These are phyloP conservation scores for Populus hybrid DNA, from an alignment of 441 rosid species.

Conservation along the genomic window DNA sequence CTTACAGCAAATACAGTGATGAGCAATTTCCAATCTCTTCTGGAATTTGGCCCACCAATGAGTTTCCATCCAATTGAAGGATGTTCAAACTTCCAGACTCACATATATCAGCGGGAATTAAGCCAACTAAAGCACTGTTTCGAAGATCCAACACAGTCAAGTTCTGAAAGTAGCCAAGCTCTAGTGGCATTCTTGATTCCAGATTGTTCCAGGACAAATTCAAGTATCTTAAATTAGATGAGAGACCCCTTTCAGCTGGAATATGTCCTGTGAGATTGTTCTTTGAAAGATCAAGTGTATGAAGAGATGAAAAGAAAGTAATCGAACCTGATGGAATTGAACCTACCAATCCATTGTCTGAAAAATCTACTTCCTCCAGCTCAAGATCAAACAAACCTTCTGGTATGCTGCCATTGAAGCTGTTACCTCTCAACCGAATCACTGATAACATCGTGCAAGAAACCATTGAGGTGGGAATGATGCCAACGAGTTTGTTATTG, in stretches of 20 bases:
- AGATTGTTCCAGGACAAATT: constrained; percentile 82
- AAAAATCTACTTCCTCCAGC: constrained; percentile 64
- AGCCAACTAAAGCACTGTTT: constrained; percentile 45
- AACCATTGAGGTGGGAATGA: constrained; percentile 48
- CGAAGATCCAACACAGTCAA: constrained; percentile 68
- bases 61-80: constrained; percentile 79
- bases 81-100: constrained; percentile 59
- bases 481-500: constrained; percentile 50
- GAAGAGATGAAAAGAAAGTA: constrained; percentile 47
- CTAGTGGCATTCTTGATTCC: constrained; percentile 57
- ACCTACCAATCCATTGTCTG: constrained; percentile 53
- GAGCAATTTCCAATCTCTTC: constrained; percentile 77
- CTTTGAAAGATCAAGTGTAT: constrained; percentile 54
- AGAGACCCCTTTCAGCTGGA: constrained; percentile 63
- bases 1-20: constrained; percentile 79
- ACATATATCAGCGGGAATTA: constrained; percentile 68
- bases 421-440: constrained; percentile 51
- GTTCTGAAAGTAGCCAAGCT: constrained; percentile 65
- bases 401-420: constrained; percentile 53
- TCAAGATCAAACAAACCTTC: constrained; percentile 58
- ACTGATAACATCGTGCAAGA: constrained; percentile 44
- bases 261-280: constrained; percentile 59
- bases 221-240: constrained; percentile 55
- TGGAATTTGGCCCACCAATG: constrained; percentile 64
- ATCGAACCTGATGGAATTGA: constrained; percentile 61